These are phyloP conservation scores for Suillus occidentalis DNA, from an alignment of 768 basidiomycete species.

Conservation along the genomic window DNA sequence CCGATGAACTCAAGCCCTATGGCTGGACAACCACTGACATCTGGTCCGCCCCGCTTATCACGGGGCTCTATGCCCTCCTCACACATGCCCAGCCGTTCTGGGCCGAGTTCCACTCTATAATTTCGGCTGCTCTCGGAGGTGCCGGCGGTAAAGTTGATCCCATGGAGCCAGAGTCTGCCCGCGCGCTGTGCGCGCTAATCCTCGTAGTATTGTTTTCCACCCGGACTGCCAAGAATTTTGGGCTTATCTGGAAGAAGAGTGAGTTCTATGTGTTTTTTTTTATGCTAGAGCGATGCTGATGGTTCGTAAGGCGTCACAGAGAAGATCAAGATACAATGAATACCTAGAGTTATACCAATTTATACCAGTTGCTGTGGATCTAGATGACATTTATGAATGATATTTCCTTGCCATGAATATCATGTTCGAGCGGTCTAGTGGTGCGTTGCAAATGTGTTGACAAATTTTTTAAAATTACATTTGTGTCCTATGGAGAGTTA, in stretches of 20 bases:
- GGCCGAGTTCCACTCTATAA: constrained; percentile 54
- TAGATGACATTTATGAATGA: neutral
- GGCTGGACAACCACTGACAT: constrained; percentile 87
- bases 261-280: neutral
- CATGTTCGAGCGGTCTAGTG: neutral
- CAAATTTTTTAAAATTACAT: too few relatives aligned
- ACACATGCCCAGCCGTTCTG: constrained; percentile 89
- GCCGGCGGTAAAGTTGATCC: constrained; percentile 37
- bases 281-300: neutral
- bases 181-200: constrained; percentile 70
- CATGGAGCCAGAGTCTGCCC: constrained; percentile 62
- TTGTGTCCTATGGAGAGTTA: too few relatives aligned
- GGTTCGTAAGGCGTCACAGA: constrained; percentile 11
- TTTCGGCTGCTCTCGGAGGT: constrained; percentile 49
- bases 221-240: constrained; percentile 67
- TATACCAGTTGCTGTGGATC: neutral
- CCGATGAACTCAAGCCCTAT: constrained; percentile 74
- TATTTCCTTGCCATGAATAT: neutral
- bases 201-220: constrained; percentile 60
- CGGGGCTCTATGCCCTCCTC: constrained; percentile 75
- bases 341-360: neutral
- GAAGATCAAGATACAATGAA: constrained; percentile 32
- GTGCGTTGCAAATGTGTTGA: neutral
- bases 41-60: constrained; percentile 81
- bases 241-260: constrained; percentile 24